Percentiles rank a stretch among this genome's conserved stretches.
phyloP scores from a whole-genome alignment of 2,329 filamentous ascomycete genomes.

The Echinosphaeria canescens region DNA sequence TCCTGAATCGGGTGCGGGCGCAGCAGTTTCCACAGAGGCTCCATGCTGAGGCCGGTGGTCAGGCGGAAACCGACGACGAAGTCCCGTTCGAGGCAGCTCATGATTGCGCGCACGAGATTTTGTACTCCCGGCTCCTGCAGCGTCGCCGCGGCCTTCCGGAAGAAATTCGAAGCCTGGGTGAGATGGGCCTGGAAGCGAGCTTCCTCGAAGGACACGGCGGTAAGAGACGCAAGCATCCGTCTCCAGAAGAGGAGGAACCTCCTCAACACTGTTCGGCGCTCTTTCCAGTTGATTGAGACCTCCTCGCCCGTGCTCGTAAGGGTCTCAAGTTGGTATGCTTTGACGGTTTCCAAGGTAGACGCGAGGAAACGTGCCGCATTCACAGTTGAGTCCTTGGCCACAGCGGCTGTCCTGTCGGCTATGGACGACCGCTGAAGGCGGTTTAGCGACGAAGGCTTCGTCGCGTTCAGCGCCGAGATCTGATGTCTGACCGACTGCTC shows the following conservation, averaged over 20 bases:
- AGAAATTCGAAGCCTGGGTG: constrained; percentile 20
- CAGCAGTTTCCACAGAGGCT: constrained; percentile 52
- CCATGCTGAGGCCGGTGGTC: constrained; percentile 60
- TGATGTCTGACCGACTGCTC: constrained; percentile 18
- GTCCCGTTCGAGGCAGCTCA: constrained; percentile 21
- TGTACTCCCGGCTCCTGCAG: constrained; percentile 8
- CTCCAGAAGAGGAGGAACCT: constrained; percentile 29
- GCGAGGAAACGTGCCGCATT: constrained; percentile 27
- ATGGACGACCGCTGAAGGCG: constrained; percentile 38
- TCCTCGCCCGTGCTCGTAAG: constrained; percentile 13
- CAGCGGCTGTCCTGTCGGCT: constrained; percentile 26
- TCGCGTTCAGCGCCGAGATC: constrained; percentile 16
- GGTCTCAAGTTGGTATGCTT: too few species aligned
- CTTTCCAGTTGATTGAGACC: constrained; percentile 9
- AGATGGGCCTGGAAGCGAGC: constrained; percentile 42
- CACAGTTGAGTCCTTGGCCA: constrained; percentile 38
- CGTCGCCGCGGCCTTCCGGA: constrained; percentile 13
- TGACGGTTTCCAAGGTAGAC: constrained; percentile 17
- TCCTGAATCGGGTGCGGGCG: constrained; percentile 37
- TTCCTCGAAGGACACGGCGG: constrained; percentile 29
- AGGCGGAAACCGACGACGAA: constrained; percentile 54
- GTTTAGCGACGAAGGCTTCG: constrained; percentile 30
- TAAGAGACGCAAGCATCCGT: constrained; percentile 25
- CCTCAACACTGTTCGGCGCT: constrained; percentile 10
- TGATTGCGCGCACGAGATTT: constrained; percentile 16